These are phyloP conservation scores for Hypoxylon sp. DNA, from an alignment of 2,329 filamentous ascomycete genomes.

Conservation along the genomic window DNA sequence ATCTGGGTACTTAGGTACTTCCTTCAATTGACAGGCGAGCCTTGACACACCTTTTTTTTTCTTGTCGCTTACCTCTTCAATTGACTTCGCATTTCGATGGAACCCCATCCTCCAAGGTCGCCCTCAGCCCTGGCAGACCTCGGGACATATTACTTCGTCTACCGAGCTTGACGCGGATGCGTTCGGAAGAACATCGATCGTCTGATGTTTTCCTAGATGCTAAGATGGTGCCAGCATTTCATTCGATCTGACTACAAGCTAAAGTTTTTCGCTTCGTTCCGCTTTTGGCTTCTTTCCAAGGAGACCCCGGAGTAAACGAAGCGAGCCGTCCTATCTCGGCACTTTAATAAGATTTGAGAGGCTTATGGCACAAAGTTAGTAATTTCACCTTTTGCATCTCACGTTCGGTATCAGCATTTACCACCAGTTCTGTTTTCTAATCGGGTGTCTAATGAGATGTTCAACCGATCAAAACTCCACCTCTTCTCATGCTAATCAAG, in stretches of 20 bases:
- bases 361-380: conserved; percentile 28
- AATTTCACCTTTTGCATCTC: conserved; percentile 18
- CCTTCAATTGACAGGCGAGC: conserved; percentile 17
- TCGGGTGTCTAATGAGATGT: conserved; percentile 12
- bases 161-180: conserved; percentile 25
- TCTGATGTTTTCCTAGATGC: conserved; percentile 18
- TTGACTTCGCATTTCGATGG: conserved; percentile 26
- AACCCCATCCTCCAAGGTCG: conserved; percentile 30
- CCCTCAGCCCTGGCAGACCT: conserved; percentile 36
- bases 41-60: conserved; percentile 21
- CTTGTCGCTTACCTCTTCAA: conserved; percentile 29
- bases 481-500: conserved; percentile 25
- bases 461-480: conserved; percentile 29
- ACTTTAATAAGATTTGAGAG: conserved; percentile 26
- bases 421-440: conserved; percentile 9
- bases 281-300: conserved; percentile 7
- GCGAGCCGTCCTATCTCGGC: conserved; percentile 10
- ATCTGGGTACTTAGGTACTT: conserved; percentile 39
- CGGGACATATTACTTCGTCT: conserved; percentile 42
- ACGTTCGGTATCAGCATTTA: conserved; percentile 15
- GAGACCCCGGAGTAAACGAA: conserved; percentile 5
- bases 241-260: conserved; percentile 23
- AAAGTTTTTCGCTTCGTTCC: conserved; percentile 15
- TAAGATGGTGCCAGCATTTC: conserved; percentile 25
- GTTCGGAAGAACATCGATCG: conserved; percentile 20